Conservation (phyloP, 306 rosid genomes). For the Pyrus pyrifolia region DNA sequence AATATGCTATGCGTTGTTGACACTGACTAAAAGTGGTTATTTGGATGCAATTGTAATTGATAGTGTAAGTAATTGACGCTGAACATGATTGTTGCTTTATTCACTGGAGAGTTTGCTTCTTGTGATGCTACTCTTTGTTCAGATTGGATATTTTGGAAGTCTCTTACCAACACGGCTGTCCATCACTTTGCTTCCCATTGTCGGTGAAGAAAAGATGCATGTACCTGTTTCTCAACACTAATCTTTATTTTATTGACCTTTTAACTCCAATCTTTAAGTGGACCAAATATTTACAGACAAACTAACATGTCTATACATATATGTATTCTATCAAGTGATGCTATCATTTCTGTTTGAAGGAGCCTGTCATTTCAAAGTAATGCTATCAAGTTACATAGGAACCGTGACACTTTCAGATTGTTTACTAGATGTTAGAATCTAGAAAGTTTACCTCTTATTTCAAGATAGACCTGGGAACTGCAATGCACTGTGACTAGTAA, state of each 20-base stretch:
- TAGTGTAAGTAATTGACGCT: slow-evolving; percentile 52
- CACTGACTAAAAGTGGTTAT: slow-evolving; percentile 76
- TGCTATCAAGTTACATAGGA: neutral
- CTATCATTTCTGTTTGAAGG: neutral
- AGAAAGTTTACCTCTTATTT: neutral
- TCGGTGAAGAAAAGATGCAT: neutral
- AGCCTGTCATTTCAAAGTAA: neutral
- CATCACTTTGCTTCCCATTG: neutral
- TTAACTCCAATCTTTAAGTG: neutral
- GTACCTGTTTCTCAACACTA: neutral
- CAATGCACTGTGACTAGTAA: neutral
- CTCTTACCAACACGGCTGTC: neutral
- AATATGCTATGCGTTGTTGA: slow-evolving; percentile 65
- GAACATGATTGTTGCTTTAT: slow-evolving; percentile 3
- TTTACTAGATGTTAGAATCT: neutral
- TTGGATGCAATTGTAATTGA: slow-evolving; percentile 87
- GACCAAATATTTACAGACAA: neutral
- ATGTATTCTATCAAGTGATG: neutral
- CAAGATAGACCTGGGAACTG: neutral
- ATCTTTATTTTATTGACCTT: neutral
- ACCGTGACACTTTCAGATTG: neutral
- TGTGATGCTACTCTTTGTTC: neutral
- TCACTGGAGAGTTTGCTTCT: neutral
- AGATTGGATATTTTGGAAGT: neutral
- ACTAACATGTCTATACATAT: neutral